Evolutionary conservation across 768 basidiomycete genomes (phyloP), one percentile per base, ranked within the genome.

Genomic region (Rhodocollybia butyracea): DNA sequence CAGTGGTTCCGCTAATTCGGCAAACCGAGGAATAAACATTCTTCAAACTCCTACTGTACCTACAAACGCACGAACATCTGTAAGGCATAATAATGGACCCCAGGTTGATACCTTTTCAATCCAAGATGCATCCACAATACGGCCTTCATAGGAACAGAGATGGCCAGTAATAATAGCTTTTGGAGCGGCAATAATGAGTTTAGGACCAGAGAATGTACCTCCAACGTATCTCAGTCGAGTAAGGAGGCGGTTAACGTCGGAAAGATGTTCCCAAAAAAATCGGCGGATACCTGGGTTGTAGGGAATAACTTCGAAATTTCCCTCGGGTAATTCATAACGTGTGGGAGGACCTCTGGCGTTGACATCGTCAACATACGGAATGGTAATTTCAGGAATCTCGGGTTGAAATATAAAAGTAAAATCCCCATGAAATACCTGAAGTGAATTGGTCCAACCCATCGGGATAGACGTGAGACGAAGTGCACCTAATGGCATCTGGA

Each of bases 381-480:
- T 51, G 0, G 64, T 66, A 2, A 58, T 12, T 1, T 67, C 19
- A 15, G 66, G 68, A 15, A 60, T 30, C 72, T 72, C 5, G 68
- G 67, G 69, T 29, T 67, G 57, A 0, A 71, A 50, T 2, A 70
- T 60, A 17, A 61, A 61, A 0, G 50, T 50, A 11, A 69, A 60
- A 41, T 72, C 63, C 2, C 58, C 65, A 3, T 73, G 66, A 43
- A 70, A 70, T 3, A 71, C 65, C 0, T 62, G 62, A 0, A 66
- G 59, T 0, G 61, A 65, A 30, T 76, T 75, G 0, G 74, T 73
- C 58, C 65, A 69, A 0, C 76, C 79, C 73, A 75, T 75, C 0
- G 75, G 74, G 0, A 78, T 56, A 0, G 64, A 61, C 1, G 64
- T 64, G 0, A 77, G 62, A 0, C 66, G 58, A 12, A 64, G 55